Conservation (phyloP, 495 filamentous ascomycete species). For the Tuber microsphaerosporum region DNA sequence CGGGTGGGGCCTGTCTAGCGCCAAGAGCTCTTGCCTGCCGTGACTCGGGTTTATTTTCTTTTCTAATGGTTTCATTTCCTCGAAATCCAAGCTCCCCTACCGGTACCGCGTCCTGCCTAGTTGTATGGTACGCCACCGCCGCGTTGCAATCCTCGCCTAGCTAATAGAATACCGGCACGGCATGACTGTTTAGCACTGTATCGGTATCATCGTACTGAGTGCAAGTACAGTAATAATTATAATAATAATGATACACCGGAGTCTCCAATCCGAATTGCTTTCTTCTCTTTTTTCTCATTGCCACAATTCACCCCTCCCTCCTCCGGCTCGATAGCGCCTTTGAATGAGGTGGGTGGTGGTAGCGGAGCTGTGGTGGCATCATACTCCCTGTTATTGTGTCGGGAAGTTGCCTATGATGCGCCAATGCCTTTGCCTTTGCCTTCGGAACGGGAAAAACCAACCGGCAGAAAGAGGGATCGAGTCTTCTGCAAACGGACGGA, state of each 20-base stretch:
- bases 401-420: conserved; percentile 4
- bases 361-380: neutral
- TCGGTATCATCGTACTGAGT: neutral
- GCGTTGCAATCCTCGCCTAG: neutral
- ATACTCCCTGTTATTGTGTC: neutral
- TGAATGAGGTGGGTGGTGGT: neutral
- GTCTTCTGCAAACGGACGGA: conserved; percentile 4
- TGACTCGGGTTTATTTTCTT: neutral
- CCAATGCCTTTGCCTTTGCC: neutral
- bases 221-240: neutral
- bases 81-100: neutral
- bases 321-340: neutral
- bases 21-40: neutral
- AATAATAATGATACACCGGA: neutral
- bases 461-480: conserved; percentile 1
- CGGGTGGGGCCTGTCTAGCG: neutral
- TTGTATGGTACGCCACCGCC: neutral
- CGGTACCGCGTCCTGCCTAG: neutral
- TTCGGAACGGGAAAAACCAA: conserved; percentile 3
- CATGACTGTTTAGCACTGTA: neutral
- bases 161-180: neutral
- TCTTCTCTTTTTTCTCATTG: neutral
- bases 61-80: neutral
- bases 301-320: neutral
- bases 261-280: neutral